Conservation (phyloP, 192 early-diverging fungal genomes). For the Jimgerdemannia lactiflua region DNA sequence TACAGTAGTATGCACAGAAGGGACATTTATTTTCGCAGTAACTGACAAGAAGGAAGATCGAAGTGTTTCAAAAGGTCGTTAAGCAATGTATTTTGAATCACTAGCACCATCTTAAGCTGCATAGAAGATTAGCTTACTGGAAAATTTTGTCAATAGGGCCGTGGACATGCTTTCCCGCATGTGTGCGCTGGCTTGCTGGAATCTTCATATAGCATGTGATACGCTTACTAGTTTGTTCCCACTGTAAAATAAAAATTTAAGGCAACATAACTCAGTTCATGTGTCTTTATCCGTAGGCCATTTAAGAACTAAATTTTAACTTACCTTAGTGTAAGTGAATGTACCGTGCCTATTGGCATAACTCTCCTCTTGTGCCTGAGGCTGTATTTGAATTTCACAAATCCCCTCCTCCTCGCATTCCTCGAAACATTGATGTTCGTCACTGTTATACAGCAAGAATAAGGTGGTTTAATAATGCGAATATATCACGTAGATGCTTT, state of each 20-base stretch:
- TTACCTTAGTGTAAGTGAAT: constrained; percentile 15
- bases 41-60: not conserved
- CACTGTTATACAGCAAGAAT: not conserved
- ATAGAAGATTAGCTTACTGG: not conserved
- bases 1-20: not conserved
- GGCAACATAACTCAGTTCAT: not conserved
- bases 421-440: constrained; percentile 14
- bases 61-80: not conserved
- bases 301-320: not conserved
- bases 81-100: not conserved
- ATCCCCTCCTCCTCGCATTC: constrained; percentile 7
- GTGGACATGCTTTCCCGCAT: constrained; percentile 10
- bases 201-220: constrained; percentile 11
- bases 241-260: not conserved
- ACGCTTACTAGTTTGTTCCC: constrained; percentile 9
- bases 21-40: not conserved
- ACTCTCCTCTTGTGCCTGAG: constrained; percentile 1
- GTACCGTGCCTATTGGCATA: constrained; percentile 1
- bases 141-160: not conserved
- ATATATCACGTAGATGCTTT: not conserved
- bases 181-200: constrained; percentile 11
- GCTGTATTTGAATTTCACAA: constrained; percentile 12
- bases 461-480: not conserved
- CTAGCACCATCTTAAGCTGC: not conserved
- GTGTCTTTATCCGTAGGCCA: not conserved